Conservation (phyloP, 2,329 filamentous ascomycete species). For the Lecanicillium sp. region DNA sequence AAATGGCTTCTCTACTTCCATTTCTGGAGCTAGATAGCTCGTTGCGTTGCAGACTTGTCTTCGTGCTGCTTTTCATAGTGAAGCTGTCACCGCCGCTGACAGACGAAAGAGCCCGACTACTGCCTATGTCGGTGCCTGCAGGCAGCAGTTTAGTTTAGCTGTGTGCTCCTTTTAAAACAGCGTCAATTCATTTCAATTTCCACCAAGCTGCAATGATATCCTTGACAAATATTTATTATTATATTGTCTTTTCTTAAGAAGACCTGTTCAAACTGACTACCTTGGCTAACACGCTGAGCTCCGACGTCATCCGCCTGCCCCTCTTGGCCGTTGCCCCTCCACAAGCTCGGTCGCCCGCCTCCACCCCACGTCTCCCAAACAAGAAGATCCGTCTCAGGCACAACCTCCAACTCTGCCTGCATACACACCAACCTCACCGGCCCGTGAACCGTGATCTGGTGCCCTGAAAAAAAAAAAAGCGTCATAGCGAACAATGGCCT, state of each 20-base stretch:
- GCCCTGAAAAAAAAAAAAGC: no score
- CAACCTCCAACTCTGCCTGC: not conserved
- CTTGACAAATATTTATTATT: not conserved
- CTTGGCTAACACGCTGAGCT: not conserved
- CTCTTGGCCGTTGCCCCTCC: constrained; percentile 9
- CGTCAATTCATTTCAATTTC: not conserved
- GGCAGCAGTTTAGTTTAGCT: constrained; percentile 4
- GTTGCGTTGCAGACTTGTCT: no score
- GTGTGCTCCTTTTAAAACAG: not conserved
- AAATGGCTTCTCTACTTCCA: no score
- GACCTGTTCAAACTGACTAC: not conserved
- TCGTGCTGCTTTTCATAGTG: no score
- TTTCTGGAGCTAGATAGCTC: no score
- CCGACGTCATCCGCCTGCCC: constrained; percentile 10
- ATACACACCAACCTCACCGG: not conserved
- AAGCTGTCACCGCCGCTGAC: no score
- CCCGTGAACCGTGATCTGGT: no score
- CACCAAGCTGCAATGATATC: not conserved
- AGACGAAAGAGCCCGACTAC: no score
- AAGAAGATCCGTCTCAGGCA: not conserved
- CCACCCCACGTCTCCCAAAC: not conserved
- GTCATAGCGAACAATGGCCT: constrained; percentile 30
- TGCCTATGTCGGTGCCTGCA: not conserved
- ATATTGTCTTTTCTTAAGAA: not conserved
- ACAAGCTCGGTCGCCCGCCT: constrained; percentile 8